Evolutionary conservation across 371 early-diverging fungal species (phyloP), one percentile per base, ranked within the genome.

Genomic region (Catenaria anguillulae): DNA sequence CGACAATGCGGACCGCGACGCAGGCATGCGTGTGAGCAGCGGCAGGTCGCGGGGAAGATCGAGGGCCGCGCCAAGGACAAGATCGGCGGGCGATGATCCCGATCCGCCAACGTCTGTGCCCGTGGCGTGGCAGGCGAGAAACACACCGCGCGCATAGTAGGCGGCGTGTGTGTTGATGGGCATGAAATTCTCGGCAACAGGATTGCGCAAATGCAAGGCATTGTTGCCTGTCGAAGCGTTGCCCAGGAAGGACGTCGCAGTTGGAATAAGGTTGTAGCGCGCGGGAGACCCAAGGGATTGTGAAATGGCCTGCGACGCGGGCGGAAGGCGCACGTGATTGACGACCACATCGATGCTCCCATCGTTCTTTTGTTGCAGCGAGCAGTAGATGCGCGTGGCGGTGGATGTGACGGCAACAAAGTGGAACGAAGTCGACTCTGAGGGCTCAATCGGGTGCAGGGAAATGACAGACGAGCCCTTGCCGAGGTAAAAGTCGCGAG

Each of bases 321-420:
- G 83, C 26, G 90, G 85, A 42, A 85, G 62, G 23, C 88, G 81
- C 24, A 89, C 84, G 56, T 84, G 84, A 13, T 82, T 72, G 0
- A 91, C 67, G 56, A n/a, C n/a, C n/a, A n/a, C n/a, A n/a, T n/a
- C n/a, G n/a, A n/a, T n/a, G n/a, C n/a, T n/a, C n/a, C n/a, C n/a
- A n/a, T n/a, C n/a, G n/a, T n/a, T n/a, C n/a, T n/a, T n/a, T n/a
- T n/a, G n/a, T n/a, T n/a, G n/a, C n/a, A n/a, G n/a, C n/a, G n/a
- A n/a, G n/a, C n/a, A n/a, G 68, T 64, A 26, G 60, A 56, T 31
- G 33, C 33, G 34, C 60, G 43, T 35, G 15, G 26, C 64, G 59
- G 71, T 77, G 34, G 75, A 65, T 0, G 89, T 83, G 29, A 90
- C 66, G 12, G 82, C 91, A 31, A 92, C 75, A 8, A 89, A 65